These are phyloP conservation scores for Cladosporium austrohemisphaericum DNA, from an alignment of 2,329 filamentous ascomycete genomes.

Conservation along the genomic window DNA sequence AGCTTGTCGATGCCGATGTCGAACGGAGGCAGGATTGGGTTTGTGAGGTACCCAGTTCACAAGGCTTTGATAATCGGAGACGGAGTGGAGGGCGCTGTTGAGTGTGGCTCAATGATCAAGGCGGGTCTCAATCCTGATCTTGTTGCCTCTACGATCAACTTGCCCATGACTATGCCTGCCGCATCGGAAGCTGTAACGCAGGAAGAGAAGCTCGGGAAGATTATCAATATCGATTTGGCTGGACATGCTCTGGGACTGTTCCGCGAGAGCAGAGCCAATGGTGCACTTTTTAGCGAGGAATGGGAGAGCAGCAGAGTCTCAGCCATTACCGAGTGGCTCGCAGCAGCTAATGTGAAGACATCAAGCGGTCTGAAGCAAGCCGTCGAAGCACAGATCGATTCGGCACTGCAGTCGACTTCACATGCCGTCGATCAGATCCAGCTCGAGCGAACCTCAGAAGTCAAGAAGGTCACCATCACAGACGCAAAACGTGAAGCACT, in stretches of 20 bases:
- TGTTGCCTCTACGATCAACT: slow-evolving; percentile 56
- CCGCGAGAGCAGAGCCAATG: slow-evolving; percentile 31
- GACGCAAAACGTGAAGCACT: slow-evolving; percentile 46
- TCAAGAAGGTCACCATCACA: slow-evolving; percentile 33
- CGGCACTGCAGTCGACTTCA: slow-evolving; percentile 48
- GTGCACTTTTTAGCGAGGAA: slow-evolving; percentile 32
- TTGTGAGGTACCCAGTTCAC: slow-evolving; percentile 78
- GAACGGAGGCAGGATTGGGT: slow-evolving; percentile 59
- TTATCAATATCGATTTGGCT: slow-evolving; percentile 63
- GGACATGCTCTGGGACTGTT: slow-evolving; percentile 55
- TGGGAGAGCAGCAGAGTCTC: slow-evolving; percentile 34
- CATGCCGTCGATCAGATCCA: slow-evolving; percentile 5
- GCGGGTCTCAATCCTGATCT: slow-evolving; percentile 34
- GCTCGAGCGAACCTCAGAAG: slow-evolving; percentile 1
- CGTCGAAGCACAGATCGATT: slow-evolving; percentile 63
- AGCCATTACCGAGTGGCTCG: slow-evolving; percentile 27
- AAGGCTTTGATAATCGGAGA: slow-evolving; percentile 70
- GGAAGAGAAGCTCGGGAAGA: slow-evolving; percentile 20
- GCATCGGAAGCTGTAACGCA: background rate
- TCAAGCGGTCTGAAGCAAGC: slow-evolving; percentile 58
- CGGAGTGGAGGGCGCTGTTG: slow-evolving; percentile 65
- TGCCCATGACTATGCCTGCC: slow-evolving; percentile 48
- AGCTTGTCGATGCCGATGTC: slow-evolving; percentile 65
- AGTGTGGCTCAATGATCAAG: slow-evolving; percentile 42
- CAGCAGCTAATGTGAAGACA: slow-evolving; percentile 32